phyloP scores from a whole-genome alignment of 2,329 filamentous ascomycete genomes.

The Cladosporium sp. region DNA sequence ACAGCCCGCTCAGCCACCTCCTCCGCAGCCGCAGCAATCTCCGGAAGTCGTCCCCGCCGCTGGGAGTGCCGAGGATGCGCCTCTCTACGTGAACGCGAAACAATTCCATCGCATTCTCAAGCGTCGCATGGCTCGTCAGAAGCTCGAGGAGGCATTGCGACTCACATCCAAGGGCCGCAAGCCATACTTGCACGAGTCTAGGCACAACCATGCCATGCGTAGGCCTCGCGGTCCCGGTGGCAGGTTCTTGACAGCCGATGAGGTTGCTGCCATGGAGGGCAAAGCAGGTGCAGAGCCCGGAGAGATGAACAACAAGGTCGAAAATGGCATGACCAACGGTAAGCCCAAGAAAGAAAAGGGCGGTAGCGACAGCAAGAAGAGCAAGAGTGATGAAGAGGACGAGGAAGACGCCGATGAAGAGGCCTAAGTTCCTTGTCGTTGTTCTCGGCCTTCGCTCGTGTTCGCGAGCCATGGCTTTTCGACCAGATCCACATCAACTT shows the following conservation, averaged over 20 bases:
- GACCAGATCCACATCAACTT: too few relatives aligned
- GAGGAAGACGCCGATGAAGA: constrained; percentile 17
- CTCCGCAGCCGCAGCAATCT: constrained; percentile 58
- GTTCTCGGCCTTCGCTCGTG: too few relatives aligned
- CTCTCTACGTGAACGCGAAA: constrained; percentile 96
- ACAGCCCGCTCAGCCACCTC: constrained; percentile 48
- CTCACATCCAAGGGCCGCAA: constrained; percentile 94
- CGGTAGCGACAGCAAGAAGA: constrained; percentile 12
- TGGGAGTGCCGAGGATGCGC: constrained; percentile 76
- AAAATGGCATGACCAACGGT: constrained; percentile 5
- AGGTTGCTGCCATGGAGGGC: constrained; percentile 85
- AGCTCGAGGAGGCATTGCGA: constrained; percentile 85
- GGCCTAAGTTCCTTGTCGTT: background rate
- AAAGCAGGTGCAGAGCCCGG: constrained; percentile 33
- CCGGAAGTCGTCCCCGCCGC: constrained; percentile 67
- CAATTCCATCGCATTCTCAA: constrained; percentile 98
- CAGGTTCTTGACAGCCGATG: constrained; percentile 92
- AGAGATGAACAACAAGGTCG: constrained; percentile 9
- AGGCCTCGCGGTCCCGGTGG: constrained; percentile 89
- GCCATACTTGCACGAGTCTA: constrained; percentile 93
- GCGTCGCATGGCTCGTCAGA: constrained; percentile 85
- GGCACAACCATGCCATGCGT: constrained; percentile 98
- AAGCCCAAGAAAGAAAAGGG: constrained; percentile 10
- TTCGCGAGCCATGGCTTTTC: too few relatives aligned
- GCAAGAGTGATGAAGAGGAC: constrained; percentile 14